A percentile compares a stretch with the other conserved stretches of the same genome.
These are phyloP conservation scores for Intubia oerlemansii DNA, from an alignment of 2,329 filamentous ascomycete species.

Conservation along the genomic window DNA sequence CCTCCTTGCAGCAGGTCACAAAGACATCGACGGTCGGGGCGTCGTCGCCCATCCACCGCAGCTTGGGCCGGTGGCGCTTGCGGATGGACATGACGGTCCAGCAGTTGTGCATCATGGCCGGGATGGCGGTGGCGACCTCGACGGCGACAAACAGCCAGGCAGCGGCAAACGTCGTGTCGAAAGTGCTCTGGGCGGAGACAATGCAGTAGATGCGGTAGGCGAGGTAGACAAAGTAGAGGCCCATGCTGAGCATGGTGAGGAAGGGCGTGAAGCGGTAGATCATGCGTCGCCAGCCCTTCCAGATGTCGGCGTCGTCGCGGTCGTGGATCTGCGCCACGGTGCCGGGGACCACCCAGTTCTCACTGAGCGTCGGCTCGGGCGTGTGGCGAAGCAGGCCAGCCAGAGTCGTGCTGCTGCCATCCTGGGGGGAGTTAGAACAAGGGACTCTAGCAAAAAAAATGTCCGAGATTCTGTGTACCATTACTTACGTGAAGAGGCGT, in stretches of 20 bases:
- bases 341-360: constrained; percentile 15
- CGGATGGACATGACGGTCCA: constrained; percentile 9
- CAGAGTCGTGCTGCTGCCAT: constrained; percentile 21
- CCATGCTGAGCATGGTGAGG: constrained; percentile 19
- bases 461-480: no score
- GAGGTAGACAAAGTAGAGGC: constrained; percentile 27
- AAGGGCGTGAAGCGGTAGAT: constrained; percentile 18
- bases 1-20: constrained; percentile 35
- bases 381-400: constrained; percentile 17
- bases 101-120: constrained; percentile 8
- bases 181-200: constrained; percentile 23
- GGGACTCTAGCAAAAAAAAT: not conserved
- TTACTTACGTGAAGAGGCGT: constrained; percentile 2
- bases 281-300: constrained; percentile 21
- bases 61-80: constrained; percentile 20
- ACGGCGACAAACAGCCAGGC: constrained; percentile 24
- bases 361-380: constrained; percentile 10
- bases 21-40: constrained; percentile 34
- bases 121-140: constrained; percentile 8
- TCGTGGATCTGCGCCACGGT: constrained; percentile 19
- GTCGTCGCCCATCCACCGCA: constrained; percentile 25
- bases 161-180: constrained; percentile 19
- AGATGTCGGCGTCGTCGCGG: constrained; percentile 23
- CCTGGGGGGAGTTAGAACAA: constrained; percentile 10
- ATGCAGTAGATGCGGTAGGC: constrained; percentile 28